A percentile compares a stretch with the other conserved stretches of the same genome.
Conservation (phyloP, 805 yeast species). For the Pichia manshurica region DNA sequence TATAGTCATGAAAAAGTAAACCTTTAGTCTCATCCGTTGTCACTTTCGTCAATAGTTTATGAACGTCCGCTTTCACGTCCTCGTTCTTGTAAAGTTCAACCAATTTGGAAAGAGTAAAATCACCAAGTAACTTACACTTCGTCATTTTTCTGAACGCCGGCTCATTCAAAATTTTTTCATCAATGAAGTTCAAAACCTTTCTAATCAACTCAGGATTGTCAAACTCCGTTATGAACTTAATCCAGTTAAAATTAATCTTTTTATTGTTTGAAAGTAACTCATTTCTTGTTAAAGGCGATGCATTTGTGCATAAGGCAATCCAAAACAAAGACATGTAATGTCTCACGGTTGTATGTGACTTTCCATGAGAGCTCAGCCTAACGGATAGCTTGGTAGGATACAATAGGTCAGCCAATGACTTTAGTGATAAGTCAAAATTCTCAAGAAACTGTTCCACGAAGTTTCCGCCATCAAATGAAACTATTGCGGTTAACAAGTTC, state of each 20-base stretch:
- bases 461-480: constrained; percentile 43
- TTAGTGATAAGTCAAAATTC: constrained; percentile 60
- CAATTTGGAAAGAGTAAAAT: constrained; percentile 58
- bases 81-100: constrained; percentile 40
- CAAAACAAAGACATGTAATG: constrained; percentile 56
- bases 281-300: constrained; percentile 54
- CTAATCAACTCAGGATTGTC: constrained; percentile 45
- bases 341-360: constrained; percentile 44
- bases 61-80: constrained; percentile 34
- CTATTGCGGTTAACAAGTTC: constrained; percentile 48
- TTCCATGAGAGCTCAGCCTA: constrained; percentile 37
- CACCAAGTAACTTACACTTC: constrained; percentile 73
- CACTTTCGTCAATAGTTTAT: constrained; percentile 43
- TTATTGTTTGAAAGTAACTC: constrained; percentile 54
- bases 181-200: constrained; percentile 42
- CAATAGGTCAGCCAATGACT: constrained; percentile 56
- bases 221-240: constrained; percentile 51
- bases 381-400: constrained; percentile 39
- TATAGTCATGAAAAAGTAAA: constrained; percentile 40
- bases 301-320: constrained; percentile 42
- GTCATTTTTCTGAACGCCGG: constrained; percentile 55
- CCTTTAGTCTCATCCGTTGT: constrained; percentile 48
- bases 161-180: constrained; percentile 51
- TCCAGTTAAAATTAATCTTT: constrained; percentile 58
- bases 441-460: constrained; percentile 54